A percentile compares a stretch with the other conserved stretches of the same genome.
Conservation (phyloP, 352 stramenopile genomes). For the Phytophthora niederhauseri region DNA sequence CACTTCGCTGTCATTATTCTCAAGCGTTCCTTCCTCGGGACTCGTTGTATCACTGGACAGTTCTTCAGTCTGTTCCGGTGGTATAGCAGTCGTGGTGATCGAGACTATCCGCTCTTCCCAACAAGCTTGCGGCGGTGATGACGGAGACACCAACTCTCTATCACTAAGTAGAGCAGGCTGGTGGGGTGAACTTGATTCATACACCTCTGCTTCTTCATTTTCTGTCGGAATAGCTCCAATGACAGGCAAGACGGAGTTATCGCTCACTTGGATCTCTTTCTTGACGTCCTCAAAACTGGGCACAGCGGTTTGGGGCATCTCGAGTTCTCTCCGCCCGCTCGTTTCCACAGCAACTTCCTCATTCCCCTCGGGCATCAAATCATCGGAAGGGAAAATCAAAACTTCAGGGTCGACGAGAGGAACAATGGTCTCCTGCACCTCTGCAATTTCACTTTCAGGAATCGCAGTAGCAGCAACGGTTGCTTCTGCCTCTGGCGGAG, state of each 20-base stretch:
- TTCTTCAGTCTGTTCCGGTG: not conserved
- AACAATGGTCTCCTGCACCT: constrained; percentile 7
- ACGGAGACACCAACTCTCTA: not conserved
- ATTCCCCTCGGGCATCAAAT: not conserved
- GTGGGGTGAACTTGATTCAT: not conserved
- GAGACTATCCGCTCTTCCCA: constrained; percentile 20
- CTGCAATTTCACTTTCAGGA: not conserved
- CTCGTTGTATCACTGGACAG: not conserved
- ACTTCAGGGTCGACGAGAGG: constrained; percentile 21
- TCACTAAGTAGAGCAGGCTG: not conserved
- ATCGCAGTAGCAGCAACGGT: not conserved
- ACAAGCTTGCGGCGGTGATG: constrained; percentile 14
- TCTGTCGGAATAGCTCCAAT: not conserved
- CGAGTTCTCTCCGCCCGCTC: not conserved
- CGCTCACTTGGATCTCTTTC: not conserved
- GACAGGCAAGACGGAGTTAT: not conserved
- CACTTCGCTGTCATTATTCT: not conserved
- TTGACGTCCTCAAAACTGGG: constrained; percentile 4
- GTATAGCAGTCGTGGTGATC: not conserved
- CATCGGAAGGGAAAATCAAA: constrained; percentile 16
- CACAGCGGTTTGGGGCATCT: not conserved
- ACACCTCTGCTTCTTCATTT: not conserved
- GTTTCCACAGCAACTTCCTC: not conserved
- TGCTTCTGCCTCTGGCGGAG: not conserved
- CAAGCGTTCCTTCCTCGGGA: not conserved